Conservation (phyloP, 306 rosid genomes). For the Calophaca sinica region DNA sequence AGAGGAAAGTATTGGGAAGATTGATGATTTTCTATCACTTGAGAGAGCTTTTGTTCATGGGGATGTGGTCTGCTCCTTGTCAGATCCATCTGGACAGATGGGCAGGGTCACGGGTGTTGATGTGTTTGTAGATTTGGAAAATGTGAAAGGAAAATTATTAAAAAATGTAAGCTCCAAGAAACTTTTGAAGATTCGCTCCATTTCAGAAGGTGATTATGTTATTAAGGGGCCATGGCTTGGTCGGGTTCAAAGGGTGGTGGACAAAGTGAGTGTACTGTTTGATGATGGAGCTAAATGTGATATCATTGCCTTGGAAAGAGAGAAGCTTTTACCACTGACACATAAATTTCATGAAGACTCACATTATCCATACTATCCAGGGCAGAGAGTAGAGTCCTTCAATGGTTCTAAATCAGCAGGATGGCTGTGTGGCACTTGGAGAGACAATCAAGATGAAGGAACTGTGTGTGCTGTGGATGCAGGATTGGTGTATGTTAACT, state of each 20-base stretch:
- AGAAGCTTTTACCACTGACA: slow-evolving; percentile 69
- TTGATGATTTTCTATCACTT: slow-evolving; percentile 89
- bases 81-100: slow-evolving; percentile 85
- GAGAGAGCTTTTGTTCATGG: slow-evolving; percentile 85
- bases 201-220: slow-evolving; percentile 78
- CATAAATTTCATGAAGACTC: slow-evolving; percentile 71
- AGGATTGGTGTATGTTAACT: slow-evolving; percentile 74
- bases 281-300: slow-evolving; percentile 81
- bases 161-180: slow-evolving; percentile 65
- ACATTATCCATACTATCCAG: slow-evolving; percentile 89
- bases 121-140: slow-evolving; percentile 81
- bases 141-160: slow-evolving; percentile 61
- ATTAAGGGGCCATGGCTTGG: slow-evolving; percentile 90
- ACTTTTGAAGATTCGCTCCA: slow-evolving; percentile 70
- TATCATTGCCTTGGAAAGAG: slow-evolving; percentile 67
- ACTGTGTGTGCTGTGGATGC: slow-evolving; percentile 81
- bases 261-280: slow-evolving; percentile 69
- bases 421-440: slow-evolving; percentile 89
- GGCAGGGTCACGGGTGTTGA: slow-evolving; percentile 76
- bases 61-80: slow-evolving; percentile 74
- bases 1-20: slow-evolving; percentile 85
- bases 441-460: slow-evolving; percentile 74
- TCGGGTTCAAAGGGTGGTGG: slow-evolving; percentile 72
- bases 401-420: slow-evolving; percentile 65
- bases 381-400: slow-evolving; percentile 79